Percentiles rank a stretch among this genome's conserved stretches.
phyloP scores from a whole-genome alignment of 2,329 filamentous ascomycete genomes.

The Nannizzia gypsea region DNA sequence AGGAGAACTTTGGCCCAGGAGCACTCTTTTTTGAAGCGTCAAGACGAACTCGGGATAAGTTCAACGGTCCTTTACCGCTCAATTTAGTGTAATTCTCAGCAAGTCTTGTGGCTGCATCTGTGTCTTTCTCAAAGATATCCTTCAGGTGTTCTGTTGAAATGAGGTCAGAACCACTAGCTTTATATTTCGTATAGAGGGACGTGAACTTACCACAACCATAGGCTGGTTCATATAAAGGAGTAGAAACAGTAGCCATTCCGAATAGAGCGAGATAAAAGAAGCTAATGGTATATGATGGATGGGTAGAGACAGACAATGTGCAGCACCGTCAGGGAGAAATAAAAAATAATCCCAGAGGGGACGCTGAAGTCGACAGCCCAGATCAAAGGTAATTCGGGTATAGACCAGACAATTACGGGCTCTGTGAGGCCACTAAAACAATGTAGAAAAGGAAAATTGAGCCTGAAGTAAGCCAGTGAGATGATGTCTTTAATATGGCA shows the following conservation, averaged over 20 bases:
- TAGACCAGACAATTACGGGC: no score
- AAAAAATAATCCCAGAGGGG: background rate
- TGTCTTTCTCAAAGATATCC: conserved; percentile 22
- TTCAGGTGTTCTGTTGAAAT: conserved; percentile 29
- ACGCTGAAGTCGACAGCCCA: background rate
- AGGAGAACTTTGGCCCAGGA: conserved; percentile 18
- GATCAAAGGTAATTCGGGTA: background rate
- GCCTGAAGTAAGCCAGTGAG: background rate
- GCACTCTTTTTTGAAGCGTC: conserved; percentile 16
- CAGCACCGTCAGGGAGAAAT: no score
- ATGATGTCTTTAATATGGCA: background rate
- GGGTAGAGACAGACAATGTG: no score
- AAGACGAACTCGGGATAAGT: conserved; percentile 18
- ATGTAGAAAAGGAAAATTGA: background rate
- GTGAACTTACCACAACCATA: conserved; percentile 31
- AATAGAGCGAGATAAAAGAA: no score
- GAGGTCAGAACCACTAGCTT: background rate
- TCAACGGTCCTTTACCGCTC: conserved; percentile 21
- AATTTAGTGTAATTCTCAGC: conserved; percentile 25
- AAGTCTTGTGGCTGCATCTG: conserved; percentile 26
- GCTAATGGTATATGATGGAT: no score
- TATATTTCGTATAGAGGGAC: background rate
- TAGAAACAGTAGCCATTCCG: background rate
- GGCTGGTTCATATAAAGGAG: conserved; percentile 24
- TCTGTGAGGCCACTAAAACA: no score